Evolutionary conservation across 2,329 filamentous ascomycete genomes (phyloP).

Genomic region (Diaporthe vaccinii): DNA sequence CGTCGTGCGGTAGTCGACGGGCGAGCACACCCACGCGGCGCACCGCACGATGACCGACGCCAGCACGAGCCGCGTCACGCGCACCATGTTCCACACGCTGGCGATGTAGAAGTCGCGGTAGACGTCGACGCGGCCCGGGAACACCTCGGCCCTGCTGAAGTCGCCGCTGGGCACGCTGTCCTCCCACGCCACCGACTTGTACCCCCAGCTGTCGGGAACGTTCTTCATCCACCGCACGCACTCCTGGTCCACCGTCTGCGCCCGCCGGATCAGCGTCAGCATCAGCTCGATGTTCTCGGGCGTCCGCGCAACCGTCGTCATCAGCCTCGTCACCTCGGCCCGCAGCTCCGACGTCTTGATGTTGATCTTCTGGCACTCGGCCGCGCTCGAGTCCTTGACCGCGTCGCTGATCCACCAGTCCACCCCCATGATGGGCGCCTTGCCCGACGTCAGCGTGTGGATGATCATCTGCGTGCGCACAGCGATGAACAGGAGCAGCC

Average conservation of each 20-base stretch:
- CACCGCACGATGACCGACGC: conserved; percentile 70
- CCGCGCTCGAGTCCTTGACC: conserved; percentile 62
- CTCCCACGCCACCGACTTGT: conserved; percentile 69
- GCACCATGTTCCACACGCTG: conserved; percentile 69
- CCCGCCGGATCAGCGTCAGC: conserved; percentile 64
- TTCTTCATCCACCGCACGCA: conserved; percentile 64
- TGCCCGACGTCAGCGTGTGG: conserved; percentile 67
- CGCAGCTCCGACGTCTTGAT: conserved; percentile 70
- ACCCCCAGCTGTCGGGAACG: conserved; percentile 65
- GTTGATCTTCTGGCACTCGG: conserved; percentile 64
- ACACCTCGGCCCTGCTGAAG: conserved; percentile 67
- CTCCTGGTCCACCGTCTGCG: conserved; percentile 66
- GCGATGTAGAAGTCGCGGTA: conserved; percentile 72
- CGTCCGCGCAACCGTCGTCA: conserved; percentile 60
- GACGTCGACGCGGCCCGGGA: conserved; percentile 71
- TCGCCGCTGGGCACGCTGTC: conserved; percentile 65
- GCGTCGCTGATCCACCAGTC: conserved; percentile 72
- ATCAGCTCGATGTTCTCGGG: conserved; percentile 65
- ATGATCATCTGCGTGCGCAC: conserved; percentile 74
- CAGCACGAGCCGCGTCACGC: conserved; percentile 67
- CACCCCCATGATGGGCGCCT: conserved; percentile 64
- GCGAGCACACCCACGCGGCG: conserved; percentile 71
- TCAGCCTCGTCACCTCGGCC: conserved; percentile 64
- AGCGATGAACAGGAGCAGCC: conserved; percentile 68
- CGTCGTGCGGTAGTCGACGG: conserved; percentile 73